These are phyloP conservation scores for Ceratocystis variospora DNA, from an alignment of 2,329 filamentous ascomycete genomes.

Conservation along the genomic window DNA sequence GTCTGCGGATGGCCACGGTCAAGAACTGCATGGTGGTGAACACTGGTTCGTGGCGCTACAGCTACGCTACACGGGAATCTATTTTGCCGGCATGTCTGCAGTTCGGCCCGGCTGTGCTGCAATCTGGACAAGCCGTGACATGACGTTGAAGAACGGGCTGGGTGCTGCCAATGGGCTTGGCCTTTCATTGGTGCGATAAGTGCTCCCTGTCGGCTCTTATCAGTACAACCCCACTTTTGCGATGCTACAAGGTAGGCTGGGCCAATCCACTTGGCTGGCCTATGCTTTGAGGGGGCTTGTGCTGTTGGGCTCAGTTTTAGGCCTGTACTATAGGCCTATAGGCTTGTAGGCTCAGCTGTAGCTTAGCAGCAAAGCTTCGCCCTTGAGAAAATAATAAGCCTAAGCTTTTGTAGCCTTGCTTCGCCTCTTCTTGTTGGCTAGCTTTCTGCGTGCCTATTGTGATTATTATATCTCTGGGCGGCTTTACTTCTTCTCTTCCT, in stretches of 20 bases:
- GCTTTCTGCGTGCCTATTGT: background rate
- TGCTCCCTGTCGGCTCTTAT: background rate
- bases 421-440: background rate
- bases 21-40: too few species aligned
- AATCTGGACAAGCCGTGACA: background rate
- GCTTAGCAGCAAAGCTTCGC: background rate
- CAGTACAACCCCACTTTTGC: constrained; percentile 10
- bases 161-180: background rate
- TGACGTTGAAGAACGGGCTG: background rate
- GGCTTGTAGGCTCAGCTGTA: background rate
- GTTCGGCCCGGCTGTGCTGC: background rate
- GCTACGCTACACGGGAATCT: too few species aligned
- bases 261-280: background rate
- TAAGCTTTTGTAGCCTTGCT: constrained; percentile 3
- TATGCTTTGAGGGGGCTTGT: too few species aligned
- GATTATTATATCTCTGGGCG: background rate
- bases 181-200: constrained; percentile 1
- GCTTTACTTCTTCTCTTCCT: background rate
- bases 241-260: constrained; percentile 5
- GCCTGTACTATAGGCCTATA: too few species aligned
- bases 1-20: too few species aligned
- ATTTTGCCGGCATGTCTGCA: background rate
- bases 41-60: too few species aligned
- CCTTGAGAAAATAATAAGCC: constrained; percentile 3
- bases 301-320: background rate